Percentiles rank a stretch among this genome's conserved stretches.
These are phyloP conservation scores for Mycena rosella DNA, from an alignment of 768 basidiomycete species.

Conservation along the genomic window DNA sequence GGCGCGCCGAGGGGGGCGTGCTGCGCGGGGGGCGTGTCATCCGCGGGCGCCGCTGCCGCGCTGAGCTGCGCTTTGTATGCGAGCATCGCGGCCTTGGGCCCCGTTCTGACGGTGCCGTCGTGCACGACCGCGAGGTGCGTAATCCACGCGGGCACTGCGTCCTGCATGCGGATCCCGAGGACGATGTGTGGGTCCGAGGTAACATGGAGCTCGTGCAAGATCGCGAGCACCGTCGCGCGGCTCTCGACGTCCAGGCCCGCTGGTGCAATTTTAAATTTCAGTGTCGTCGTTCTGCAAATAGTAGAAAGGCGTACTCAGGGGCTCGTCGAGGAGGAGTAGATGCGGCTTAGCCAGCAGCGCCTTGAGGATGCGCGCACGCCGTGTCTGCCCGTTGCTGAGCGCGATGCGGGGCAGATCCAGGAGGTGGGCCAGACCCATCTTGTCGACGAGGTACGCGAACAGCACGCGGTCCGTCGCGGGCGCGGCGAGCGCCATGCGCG, in stretches of 20 bases:
- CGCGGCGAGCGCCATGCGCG: conserved; percentile 43
- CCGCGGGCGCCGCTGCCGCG: background rate
- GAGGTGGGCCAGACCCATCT: conserved; percentile 69
- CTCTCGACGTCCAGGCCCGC: conserved; percentile 82
- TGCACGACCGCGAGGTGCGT: conserved; percentile 73
- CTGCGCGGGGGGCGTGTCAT: too few species aligned
- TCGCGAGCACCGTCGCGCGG: conserved; percentile 65
- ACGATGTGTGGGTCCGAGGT: conserved; percentile 69
- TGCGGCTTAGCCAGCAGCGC: conserved; percentile 79
- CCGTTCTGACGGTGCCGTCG: conserved; percentile 63
- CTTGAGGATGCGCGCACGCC: conserved; percentile 85
- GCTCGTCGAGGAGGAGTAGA: conserved; percentile 91
- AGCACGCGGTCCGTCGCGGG: conserved; percentile 40
- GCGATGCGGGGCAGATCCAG: conserved; percentile 90
- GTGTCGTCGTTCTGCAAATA: background rate
- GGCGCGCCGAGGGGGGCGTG: too few species aligned
- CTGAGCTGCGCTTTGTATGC: conserved; percentile 17
- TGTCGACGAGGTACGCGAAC: conserved; percentile 66
- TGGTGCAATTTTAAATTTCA: conserved; percentile 44
- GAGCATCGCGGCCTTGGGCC: conserved; percentile 62
- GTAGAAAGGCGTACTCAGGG: conserved; percentile 71
- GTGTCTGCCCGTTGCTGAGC: conserved; percentile 92
- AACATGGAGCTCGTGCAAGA: conserved; percentile 68
- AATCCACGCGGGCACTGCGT: conserved; percentile 79
- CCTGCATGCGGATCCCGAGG: conserved; percentile 76